Evolutionary conservation across 345 rosid genomes (phyloP).

Genomic region (Kandelia obovata): DNA sequence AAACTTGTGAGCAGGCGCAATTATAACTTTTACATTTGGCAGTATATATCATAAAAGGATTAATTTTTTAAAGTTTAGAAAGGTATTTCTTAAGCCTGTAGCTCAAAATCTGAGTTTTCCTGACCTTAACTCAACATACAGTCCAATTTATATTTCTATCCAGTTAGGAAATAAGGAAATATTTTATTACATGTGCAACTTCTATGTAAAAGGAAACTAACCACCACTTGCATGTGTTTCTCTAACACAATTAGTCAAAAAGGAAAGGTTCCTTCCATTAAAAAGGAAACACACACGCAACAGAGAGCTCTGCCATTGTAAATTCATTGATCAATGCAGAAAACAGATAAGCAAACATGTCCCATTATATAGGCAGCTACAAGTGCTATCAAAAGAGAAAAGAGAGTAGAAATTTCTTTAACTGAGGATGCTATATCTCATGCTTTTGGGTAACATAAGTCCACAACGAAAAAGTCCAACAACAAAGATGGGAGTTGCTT

Average conservation of each 20-base stretch:
- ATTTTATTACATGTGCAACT: not conserved
- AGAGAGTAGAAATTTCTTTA: not conserved
- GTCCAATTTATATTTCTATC: not conserved
- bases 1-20: constrained; percentile 2
- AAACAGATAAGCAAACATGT: not conserved
- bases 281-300: not conserved
- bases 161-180: not conserved
- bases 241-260: not conserved
- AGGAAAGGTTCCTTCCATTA: not conserved
- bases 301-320: not conserved
- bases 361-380: not conserved
- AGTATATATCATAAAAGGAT: constrained; percentile 2
- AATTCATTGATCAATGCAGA: not conserved
- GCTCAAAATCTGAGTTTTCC: too few species aligned
- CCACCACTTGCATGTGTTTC: not conserved
- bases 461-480: too few species aligned
- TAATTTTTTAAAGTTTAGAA: not conserved
- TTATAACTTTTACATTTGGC: not conserved
- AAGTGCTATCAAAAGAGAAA: not conserved
- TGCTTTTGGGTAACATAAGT: too few species aligned
- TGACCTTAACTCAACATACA: too few species aligned
- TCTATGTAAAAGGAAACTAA: not conserved
- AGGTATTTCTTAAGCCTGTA: not conserved
- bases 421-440: too few species aligned
- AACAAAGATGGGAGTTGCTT: not conserved